A percentile compares a stretch with the other conserved stretches of the same genome.
Evolutionary conservation across 1,284 basidiomycete genomes (phyloP).

Genomic region (Tilletia walkeri): DNA sequence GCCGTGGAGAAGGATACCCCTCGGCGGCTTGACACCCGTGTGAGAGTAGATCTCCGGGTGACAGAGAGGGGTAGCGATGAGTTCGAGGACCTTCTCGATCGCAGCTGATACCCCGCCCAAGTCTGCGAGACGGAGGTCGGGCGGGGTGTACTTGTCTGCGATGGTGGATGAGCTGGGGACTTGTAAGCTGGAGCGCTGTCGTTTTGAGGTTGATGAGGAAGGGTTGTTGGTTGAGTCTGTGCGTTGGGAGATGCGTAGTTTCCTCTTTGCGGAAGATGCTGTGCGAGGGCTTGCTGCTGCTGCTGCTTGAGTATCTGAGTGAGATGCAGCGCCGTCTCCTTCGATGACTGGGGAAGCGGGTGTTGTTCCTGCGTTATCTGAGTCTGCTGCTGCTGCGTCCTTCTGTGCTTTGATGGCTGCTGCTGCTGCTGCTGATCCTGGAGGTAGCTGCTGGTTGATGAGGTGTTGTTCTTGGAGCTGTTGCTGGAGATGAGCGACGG

Average conservation of each 20-base stretch:
- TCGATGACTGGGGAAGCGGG: no score
- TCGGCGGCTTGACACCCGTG: constrained; percentile 85
- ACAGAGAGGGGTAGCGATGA: constrained; percentile 88
- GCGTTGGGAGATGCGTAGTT: constrained; percentile 36
- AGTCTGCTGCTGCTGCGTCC: background rate
- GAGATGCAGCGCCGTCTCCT: no score
- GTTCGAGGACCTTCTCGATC: constrained; percentile 88
- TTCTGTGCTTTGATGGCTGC: constrained; percentile 3
- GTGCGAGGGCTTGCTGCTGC: background rate
- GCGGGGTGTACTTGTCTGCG: constrained; percentile 56
- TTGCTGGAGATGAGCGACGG: constrained; percentile 13
- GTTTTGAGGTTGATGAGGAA: constrained; percentile 30
- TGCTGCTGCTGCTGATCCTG: constrained; percentile 17
- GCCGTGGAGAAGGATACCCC: constrained; percentile 91
- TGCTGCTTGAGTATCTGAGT: background rate
- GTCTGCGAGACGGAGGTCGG: constrained; percentile 72
- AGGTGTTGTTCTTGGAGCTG: constrained; percentile 16
- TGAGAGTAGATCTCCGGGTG: constrained; percentile 94
- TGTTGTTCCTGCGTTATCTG: background rate
- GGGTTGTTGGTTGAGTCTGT: constrained; percentile 6
- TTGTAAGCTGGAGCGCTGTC: constrained; percentile 26
- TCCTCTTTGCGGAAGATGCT: constrained; percentile 33
- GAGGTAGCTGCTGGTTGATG: constrained; percentile 20
- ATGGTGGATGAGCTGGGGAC: constrained; percentile 19
- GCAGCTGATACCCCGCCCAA: constrained; percentile 82